Evolutionary conservation across 192 early-diverging fungal species (phyloP), one percentile per base, ranked within the genome.

Genomic region (Dissophora ornata): DNA sequence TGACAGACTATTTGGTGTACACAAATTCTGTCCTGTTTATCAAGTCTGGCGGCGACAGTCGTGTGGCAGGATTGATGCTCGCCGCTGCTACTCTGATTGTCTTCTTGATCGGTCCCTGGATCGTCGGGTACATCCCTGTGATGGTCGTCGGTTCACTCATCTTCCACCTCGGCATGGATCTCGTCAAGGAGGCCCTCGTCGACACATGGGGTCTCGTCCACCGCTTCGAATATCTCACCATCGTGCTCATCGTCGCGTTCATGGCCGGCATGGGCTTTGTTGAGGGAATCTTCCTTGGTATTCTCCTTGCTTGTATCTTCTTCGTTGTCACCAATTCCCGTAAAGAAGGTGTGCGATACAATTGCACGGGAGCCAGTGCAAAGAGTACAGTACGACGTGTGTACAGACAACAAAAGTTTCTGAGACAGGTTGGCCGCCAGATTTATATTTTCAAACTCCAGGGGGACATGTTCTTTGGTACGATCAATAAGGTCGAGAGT

Each of bases 401-500:
- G 18, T 94, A 94, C 67, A 82, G 94, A 30, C 93, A 97, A 81
- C 93, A 96, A 57, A 84, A 85, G 24, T 96, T 94, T 62, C 71
- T 98, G 62, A 89, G 91, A 53, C 80, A 90, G 33, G 92, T 94
- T 15, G 93, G 92, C 38, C 84, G 81, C 16, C 94, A 95, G 67
- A 95, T 97, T 56, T 89, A 92, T 56, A 88, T 93, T 10, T 85
- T 97, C 71, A 91, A 91, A 62, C 78, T 97, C 49, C 95, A 98
- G 79, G 92, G 96, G 15, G 97, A 97, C 62, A 85, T 98, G 86
- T 98, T 98, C 68, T 98, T 97, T 82, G 97, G 96, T 40, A 95
- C 96, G 1, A 93, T 96, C 65, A 90, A 88, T 51, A 89, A 92
- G 61, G 87, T 94, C 18, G 92, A 93, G 57, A 81, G 79, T 15